These are phyloP conservation scores for Scalesia atractyloides DNA, from an alignment of 129 eudicot genomes.

Conservation along the genomic window DNA sequence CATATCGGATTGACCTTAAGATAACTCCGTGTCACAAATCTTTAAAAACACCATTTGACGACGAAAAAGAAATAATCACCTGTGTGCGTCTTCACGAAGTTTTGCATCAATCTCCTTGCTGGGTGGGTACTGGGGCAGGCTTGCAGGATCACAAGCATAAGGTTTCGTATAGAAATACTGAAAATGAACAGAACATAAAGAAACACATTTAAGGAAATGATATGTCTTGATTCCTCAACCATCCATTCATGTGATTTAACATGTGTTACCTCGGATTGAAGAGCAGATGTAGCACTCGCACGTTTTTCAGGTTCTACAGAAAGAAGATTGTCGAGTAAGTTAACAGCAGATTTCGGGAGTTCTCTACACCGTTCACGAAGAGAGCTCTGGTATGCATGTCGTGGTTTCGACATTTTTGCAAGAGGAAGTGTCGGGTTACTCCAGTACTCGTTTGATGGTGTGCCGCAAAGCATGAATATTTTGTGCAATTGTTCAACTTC, in stretches of 20 bases:
- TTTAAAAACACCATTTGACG: background rate
- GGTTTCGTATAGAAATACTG: constrained; percentile 75
- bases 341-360: constrained; percentile 62
- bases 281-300: constrained; percentile 69
- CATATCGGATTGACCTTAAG: too few relatives aligned
- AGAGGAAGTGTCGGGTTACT: constrained; percentile 61
- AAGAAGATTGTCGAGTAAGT: constrained; percentile 58
- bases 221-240: background rate
- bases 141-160: constrained; percentile 78
- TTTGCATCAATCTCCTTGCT: constrained; percentile 87
- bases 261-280: constrained; percentile 58
- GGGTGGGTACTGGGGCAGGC: constrained; percentile 86
- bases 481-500: constrained; percentile 96
- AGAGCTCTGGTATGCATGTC: constrained; percentile 65
- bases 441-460: constrained; percentile 85
- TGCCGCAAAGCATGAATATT: constrained; percentile 84
- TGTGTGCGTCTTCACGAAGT: constrained; percentile 63
- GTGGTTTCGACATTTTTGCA: constrained; percentile 82
- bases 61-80: constrained; percentile 33
- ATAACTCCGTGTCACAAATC: background rate
- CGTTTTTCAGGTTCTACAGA: constrained; percentile 71
- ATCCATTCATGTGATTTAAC: background rate
- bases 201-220: background rate
- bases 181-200: constrained; percentile 23
- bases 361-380: constrained; percentile 70